These are phyloP conservation scores for Penicillium sp. DNA, from an alignment of 2,329 filamentous ascomycete genomes.

Conservation along the genomic window DNA sequence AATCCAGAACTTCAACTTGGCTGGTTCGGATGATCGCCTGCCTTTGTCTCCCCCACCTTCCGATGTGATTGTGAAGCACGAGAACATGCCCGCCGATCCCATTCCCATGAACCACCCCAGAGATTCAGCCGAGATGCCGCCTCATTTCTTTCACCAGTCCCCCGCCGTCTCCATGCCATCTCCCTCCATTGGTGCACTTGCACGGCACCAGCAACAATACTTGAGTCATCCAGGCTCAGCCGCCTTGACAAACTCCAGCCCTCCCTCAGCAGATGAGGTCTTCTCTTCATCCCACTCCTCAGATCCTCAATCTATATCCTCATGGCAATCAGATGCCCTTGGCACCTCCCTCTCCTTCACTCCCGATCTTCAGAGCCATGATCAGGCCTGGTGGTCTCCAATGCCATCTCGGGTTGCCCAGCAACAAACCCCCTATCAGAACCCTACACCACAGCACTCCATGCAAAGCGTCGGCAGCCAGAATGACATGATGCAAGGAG, in stretches of 20 bases:
- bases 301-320: constrained; percentile 38
- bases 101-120: constrained; percentile 30
- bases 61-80: constrained; percentile 41
- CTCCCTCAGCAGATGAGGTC: constrained; percentile 39
- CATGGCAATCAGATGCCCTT: constrained; percentile 44
- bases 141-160: constrained; percentile 34
- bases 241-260: constrained; percentile 32
- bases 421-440: constrained; percentile 37
- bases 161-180: constrained; percentile 37
- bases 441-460: constrained; percentile 35
- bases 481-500: constrained; percentile 38
- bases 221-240: constrained; percentile 31
- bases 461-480: constrained; percentile 30
- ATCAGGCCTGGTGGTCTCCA: constrained; percentile 45
- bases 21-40: constrained; percentile 43
- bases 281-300: constrained; percentile 41
- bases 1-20: constrained; percentile 53
- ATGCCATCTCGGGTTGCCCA: constrained; percentile 36
- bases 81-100: constrained; percentile 35
- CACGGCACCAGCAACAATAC: constrained; percentile 35
- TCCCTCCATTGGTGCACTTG: constrained; percentile 28
- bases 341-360: constrained; percentile 38
- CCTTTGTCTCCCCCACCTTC: constrained; percentile 49
- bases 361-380: constrained; percentile 39
- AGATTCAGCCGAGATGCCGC: constrained; percentile 31